Base-by-base conservation (phyloP, 2,329 filamentous ascomycete species). In the Sarocladiaceae sp. region DNA sequence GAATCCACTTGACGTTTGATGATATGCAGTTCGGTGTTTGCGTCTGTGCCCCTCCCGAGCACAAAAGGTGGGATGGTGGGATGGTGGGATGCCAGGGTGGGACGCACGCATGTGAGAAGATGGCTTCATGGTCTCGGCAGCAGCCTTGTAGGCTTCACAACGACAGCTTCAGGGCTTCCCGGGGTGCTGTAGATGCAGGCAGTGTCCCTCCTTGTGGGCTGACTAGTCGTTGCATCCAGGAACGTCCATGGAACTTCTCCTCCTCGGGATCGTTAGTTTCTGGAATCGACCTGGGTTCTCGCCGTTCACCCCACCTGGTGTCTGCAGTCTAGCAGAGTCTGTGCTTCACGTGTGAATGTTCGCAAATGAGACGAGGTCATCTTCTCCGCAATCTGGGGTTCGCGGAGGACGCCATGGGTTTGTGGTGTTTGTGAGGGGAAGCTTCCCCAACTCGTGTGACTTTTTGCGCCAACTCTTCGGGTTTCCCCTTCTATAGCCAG, bases 301-400 rank as follows among this genome's bases (percentile, higher is more conserved):
- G n/a, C n/a, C n/a, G n/a, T n/a, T n/a, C n/a, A n/a, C n/a, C 29
- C 15, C 29, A 31, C 15, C 29, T 11, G 11, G 35, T 37, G 11
- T n/a, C 35, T 8, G 8, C 7, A 37, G 12, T 11, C 23, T 10
- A 25, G 37, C 37, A 22, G 37, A 42, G 37, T 42, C 22, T 42
- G 37, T 22, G 37, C 44, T 48, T 48, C 44, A 48, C 44, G 44
- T 48, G 44, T 48, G 44, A 48, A 33, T 33, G 10, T 20, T 42
- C 17, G 37, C 37, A 42, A 23, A 42, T 42, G 37, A 42, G 37
- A 42, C 37, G 22, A 26, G 13, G 25, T 33, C 12, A 5, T n/a
- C 18, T 50, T 50, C 47, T 50, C 47, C 47, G 47, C 47, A 50
- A 50, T 50, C 47, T 31, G 47, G 47, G 47, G 47, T 49, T 49